A percentile compares a stretch with the other conserved stretches of the same genome.
These are phyloP conservation scores for Camelina sativa DNA, from an alignment of 345 rosid species.

Conservation along the genomic window DNA sequence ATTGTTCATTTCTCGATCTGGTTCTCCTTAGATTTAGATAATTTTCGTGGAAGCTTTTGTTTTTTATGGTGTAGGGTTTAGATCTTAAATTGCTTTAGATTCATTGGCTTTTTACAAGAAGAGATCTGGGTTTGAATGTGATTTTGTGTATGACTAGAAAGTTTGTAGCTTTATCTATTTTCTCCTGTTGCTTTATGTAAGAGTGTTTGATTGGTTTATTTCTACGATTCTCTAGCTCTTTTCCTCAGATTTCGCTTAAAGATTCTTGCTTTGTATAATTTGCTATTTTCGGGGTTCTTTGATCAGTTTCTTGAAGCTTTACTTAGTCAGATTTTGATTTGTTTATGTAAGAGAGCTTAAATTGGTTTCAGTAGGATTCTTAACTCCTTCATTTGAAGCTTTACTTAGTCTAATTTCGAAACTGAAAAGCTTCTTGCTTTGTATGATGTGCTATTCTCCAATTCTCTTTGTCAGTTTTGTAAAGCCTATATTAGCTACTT, in stretches of 20 bases:
- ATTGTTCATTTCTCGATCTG: constrained; percentile 32
- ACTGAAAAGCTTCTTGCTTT: neutral
- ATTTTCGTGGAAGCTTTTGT: neutral
- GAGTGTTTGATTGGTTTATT: constrained; percentile 5
- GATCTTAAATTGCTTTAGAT: neutral
- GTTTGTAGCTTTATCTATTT: neutral
- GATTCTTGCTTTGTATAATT: neutral
- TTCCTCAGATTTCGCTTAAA: neutral
- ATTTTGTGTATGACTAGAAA: neutral
- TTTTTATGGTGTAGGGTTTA: neutral
- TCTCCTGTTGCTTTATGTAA: neutral
- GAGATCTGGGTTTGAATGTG: constrained; percentile 28
- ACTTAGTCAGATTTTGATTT: too few relatives aligned
- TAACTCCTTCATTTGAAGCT: neutral
- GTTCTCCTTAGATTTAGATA: neutral
- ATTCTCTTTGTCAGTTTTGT: too few relatives aligned
- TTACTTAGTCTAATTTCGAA: neutral
- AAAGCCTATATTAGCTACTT: too few relatives aligned
- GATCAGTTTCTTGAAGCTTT: neutral
- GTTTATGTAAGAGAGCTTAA: neutral
- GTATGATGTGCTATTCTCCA: neutral
- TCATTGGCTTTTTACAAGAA: neutral
- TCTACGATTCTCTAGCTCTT: neutral
- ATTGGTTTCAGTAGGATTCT: neutral
- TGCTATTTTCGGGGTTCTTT: neutral